Percentiles rank a stretch among this genome's conserved stretches.
These are phyloP conservation scores for Venturia aucupariae DNA, from an alignment of 2,329 filamentous ascomycete genomes.

Conservation along the genomic window DNA sequence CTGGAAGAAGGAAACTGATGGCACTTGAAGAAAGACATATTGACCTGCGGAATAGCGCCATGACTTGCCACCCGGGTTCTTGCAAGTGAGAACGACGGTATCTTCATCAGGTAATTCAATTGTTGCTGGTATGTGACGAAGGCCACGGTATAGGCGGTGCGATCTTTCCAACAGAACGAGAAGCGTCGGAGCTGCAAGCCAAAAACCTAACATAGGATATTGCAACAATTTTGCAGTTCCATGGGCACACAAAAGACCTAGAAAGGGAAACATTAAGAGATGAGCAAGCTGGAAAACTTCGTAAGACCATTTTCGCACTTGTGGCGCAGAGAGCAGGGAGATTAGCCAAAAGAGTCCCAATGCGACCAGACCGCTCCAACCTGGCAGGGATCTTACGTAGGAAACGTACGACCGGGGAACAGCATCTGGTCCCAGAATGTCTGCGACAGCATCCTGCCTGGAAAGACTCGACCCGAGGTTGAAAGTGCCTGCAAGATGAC, in stretches of 20 bases:
- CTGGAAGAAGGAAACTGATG: slow-evolving; percentile 43
- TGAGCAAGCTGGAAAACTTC: slow-evolving; percentile 50
- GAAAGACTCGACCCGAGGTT: slow-evolving; percentile 38
- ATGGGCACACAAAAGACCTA: slow-evolving; percentile 47
- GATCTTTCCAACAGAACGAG: slow-evolving; percentile 42
- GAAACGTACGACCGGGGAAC: slow-evolving; percentile 37
- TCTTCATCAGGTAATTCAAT: slow-evolving; percentile 44
- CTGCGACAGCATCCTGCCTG: slow-evolving; percentile 38
- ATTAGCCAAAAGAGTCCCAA: slow-evolving; percentile 44
- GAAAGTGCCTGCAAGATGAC: slow-evolving; percentile 46
- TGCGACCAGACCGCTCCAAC: slow-evolving; percentile 42
- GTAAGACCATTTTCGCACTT: slow-evolving; percentile 43
- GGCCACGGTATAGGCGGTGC: slow-evolving; percentile 38
- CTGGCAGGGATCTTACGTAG: slow-evolving; percentile 40
- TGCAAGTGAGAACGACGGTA: slow-evolving; percentile 41
- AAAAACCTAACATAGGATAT: slow-evolving; percentile 49
- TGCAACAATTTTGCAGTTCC: slow-evolving; percentile 43
- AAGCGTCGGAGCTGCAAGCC: slow-evolving; percentile 44
- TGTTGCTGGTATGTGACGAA: slow-evolving; percentile 40
- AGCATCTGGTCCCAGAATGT: slow-evolving; percentile 35
- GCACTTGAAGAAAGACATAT: slow-evolving; percentile 49
- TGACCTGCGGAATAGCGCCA: slow-evolving; percentile 50
- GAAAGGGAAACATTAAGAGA: slow-evolving; percentile 49
- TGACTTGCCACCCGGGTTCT: slow-evolving; percentile 39
- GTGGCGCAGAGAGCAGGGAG: slow-evolving; percentile 41